These are phyloP conservation scores for Rhypophila decipiens DNA, from an alignment of 495 filamentous ascomycete genomes.

Conservation along the genomic window DNA sequence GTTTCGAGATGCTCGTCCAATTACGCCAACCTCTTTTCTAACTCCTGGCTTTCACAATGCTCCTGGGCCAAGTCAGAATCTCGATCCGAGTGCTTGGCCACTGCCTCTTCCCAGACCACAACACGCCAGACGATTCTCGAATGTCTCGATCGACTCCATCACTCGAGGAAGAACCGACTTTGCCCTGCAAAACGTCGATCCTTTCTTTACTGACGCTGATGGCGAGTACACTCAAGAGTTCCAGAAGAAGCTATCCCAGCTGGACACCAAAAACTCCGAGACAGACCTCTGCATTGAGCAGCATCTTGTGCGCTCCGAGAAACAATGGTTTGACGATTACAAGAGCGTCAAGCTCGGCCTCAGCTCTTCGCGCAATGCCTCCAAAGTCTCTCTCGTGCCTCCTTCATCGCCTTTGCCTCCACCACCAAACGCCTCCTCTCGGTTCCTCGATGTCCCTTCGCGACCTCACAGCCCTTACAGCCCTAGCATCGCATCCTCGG, in stretches of 20 bases:
- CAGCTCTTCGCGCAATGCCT: not conserved
- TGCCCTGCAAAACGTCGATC: slow-evolving; percentile 33
- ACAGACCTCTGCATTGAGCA: slow-evolving; percentile 51
- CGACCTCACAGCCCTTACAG: slow-evolving; percentile 3
- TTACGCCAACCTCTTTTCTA: not conserved
- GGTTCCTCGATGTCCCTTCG: too few relatives aligned
- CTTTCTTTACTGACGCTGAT: slow-evolving; percentile 48
- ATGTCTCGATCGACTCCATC: slow-evolving; percentile 32
- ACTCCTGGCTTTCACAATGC: not conserved
- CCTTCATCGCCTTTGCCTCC: too few relatives aligned
- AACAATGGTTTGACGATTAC: slow-evolving; percentile 53
- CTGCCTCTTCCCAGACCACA: slow-evolving; percentile 1
- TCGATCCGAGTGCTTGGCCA: not conserved
- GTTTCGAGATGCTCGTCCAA: too few relatives aligned
- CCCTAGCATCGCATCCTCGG: not conserved
- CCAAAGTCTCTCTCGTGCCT: too few relatives aligned
- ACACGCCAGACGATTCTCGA: too few relatives aligned
- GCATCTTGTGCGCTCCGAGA: slow-evolving; percentile 53
- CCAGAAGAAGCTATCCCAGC: slow-evolving; percentile 40
- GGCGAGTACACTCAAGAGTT: slow-evolving; percentile 50
- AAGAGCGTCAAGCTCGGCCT: slow-evolving; percentile 40
- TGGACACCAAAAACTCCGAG: slow-evolving; percentile 48
- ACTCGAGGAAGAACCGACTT: slow-evolving; percentile 5
- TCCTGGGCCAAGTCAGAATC: not conserved
- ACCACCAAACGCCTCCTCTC: too few relatives aligned